Percentiles rank a stretch among this genome's conserved stretches.
phyloP scores from a whole-genome alignment of 1,139 yeast genomes.

The Meyerozyma carpophila region DNA sequence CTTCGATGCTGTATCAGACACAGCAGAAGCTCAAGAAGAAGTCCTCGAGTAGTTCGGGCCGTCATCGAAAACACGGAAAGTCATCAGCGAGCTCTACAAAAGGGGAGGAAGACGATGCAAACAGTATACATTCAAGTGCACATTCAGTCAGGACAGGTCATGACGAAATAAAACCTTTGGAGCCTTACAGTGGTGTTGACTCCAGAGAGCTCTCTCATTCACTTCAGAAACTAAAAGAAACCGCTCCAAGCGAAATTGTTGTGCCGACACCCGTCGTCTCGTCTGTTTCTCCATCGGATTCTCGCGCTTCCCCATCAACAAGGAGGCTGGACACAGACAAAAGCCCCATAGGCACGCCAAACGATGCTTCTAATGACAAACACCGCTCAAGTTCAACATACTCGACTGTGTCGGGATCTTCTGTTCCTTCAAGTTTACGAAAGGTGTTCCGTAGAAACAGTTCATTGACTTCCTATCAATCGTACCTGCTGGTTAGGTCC shows the following conservation, averaged over 20 bases:
- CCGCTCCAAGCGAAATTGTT: background rate
- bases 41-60: background rate
- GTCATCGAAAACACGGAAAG: background rate
- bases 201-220: background rate
- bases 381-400: background rate
- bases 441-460: background rate
- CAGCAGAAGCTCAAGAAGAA: constrained; percentile 4
- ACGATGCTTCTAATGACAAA: background rate
- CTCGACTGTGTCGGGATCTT: background rate
- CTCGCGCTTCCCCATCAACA: background rate
- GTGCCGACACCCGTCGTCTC: background rate
- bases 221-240: background rate
- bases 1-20: constrained; percentile 4
- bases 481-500: constrained; percentile 1
- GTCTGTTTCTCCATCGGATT: background rate
- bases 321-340: background rate
- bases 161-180: background rate
- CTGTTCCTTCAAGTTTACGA: constrained; percentile 1
- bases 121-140: background rate
- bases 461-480: background rate
- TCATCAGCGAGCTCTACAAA: background rate
- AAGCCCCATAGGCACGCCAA: background rate
- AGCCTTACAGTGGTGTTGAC: background rate
- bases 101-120: background rate
- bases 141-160: background rate